Conservation (phyloP, 2,329 filamentous ascomycete species). For the Didymella arachidicola region DNA sequence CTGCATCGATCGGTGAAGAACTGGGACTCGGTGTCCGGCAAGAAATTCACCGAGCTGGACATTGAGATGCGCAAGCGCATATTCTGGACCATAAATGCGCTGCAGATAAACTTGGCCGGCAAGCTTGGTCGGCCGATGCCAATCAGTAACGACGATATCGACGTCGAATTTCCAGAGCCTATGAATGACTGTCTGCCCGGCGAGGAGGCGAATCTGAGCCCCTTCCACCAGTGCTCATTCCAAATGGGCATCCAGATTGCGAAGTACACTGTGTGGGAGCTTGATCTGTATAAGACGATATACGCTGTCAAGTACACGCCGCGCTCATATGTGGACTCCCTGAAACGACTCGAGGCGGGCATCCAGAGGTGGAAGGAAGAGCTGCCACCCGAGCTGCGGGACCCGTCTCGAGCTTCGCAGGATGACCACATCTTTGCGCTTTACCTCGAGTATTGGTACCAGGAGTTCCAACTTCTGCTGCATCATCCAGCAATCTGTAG, state of each 20-base stretch:
- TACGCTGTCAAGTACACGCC: slow-evolving; percentile 73
- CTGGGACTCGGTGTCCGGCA: slow-evolving; percentile 55
- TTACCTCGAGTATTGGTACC: slow-evolving; percentile 59
- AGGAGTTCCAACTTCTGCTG: slow-evolving; percentile 59
- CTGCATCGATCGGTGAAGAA: slow-evolving; percentile 75
- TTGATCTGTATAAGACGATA: slow-evolving; percentile 79
- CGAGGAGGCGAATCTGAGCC: slow-evolving; percentile 56
- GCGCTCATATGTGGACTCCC: slow-evolving; percentile 67
- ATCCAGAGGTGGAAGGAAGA: slow-evolving; percentile 69
- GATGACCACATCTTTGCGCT: slow-evolving; percentile 59
- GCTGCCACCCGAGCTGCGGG: slow-evolving; percentile 68
- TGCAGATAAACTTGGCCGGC: slow-evolving; percentile 74
- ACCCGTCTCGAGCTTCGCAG: slow-evolving; percentile 54
- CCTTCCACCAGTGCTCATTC: slow-evolving; percentile 68
- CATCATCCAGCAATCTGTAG: slow-evolving; percentile 62
- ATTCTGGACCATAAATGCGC: slow-evolving; percentile 75
- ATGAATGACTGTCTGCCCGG: slow-evolving; percentile 75
- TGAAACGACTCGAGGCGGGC: slow-evolving; percentile 71
- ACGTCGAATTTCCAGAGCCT: slow-evolving; percentile 76
- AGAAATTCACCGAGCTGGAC: slow-evolving; percentile 63
- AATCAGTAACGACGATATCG: slow-evolving; percentile 76
- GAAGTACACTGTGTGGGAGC: slow-evolving; percentile 70
- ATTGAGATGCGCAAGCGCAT: slow-evolving; percentile 79
- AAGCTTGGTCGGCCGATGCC: slow-evolving; percentile 81
- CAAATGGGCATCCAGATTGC: slow-evolving; percentile 71